These are phyloP conservation scores for Thermothielavioides terrestris DNA, from an alignment of 495 filamentous ascomycete species.

Conservation along the genomic window DNA sequence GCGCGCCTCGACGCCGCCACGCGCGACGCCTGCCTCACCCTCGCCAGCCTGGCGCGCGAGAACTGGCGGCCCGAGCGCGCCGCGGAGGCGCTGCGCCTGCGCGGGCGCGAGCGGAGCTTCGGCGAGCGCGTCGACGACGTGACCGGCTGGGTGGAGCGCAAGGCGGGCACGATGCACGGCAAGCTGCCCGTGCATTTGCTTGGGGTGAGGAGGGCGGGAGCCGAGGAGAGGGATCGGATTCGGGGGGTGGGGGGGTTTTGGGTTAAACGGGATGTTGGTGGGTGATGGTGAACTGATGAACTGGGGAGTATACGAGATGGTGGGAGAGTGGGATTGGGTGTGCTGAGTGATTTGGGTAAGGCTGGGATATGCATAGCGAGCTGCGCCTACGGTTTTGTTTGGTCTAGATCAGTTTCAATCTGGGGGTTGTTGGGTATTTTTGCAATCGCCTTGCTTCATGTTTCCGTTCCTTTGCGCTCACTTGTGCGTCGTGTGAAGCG, in stretches of 20 bases:
- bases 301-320: not conserved
- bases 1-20: slow-evolving; percentile 28
- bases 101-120: no score
- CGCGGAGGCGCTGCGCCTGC: no score
- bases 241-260: slow-evolving; percentile 37
- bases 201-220: slow-evolving; percentile 47
- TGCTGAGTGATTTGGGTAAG: no score
- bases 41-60: slow-evolving; percentile 44
- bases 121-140: slow-evolving; percentile 28
- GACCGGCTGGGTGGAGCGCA: slow-evolving; percentile 30
- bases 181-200: slow-evolving; percentile 47
- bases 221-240: slow-evolving; percentile 38
- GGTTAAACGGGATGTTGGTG: slow-evolving; percentile 13
- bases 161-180: slow-evolving; percentile 28
- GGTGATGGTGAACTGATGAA: not conserved
- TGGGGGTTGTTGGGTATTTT: no score
- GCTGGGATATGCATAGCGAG: no score
- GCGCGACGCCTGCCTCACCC: slow-evolving; percentile 42
- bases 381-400: no score
- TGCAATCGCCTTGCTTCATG: no score
- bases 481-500: no score
- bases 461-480: no score
- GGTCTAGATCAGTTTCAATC: no score
- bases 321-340: not conserved
- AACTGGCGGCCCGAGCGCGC: slow-evolving; percentile 43